Conservation (phyloP, 192 early-diverging fungal species). For the Umbelopsis ramanniana region DNA sequence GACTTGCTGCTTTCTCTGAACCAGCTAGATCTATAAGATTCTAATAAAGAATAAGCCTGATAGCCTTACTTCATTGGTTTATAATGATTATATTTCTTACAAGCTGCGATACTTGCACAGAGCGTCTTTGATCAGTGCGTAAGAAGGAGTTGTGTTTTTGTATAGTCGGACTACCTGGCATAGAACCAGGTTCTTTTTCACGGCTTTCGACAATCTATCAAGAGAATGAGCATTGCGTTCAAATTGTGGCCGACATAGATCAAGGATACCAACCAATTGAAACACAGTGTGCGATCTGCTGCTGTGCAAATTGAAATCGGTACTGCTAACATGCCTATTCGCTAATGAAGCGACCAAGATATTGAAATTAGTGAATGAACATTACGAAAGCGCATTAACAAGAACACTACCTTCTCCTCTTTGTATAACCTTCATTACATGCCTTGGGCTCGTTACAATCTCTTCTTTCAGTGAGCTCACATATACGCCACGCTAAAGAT, state of each 20-base stretch:
- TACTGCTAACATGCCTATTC: constrained; percentile 87
- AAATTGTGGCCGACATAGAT: neutral
- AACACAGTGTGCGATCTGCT: constrained; percentile 97
- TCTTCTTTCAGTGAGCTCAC: constrained; percentile 75
- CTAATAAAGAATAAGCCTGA: constrained; percentile 21
- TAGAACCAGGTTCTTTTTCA: constrained; percentile 50
- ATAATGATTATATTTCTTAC: constrained; percentile 8
- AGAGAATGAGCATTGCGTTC: constrained; percentile 1
- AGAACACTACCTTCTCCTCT: constrained; percentile 66
- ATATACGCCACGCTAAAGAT: constrained; percentile 67
- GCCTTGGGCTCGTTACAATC: constrained; percentile 68
- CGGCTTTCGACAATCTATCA: constrained; percentile 77
- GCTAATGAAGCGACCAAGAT: constrained; percentile 30
- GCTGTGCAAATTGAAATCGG: constrained; percentile 91
- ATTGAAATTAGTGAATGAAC: neutral
- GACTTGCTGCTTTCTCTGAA: constrained; percentile 88
- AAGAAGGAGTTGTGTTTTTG: constrained; percentile 35
- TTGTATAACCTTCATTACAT: constrained; percentile 78
- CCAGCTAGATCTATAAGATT: constrained; percentile 98
- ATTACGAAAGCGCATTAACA: neutral
- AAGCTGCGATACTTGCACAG: constrained; percentile 47
- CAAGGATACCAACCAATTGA: constrained; percentile 67
- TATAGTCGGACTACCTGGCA: constrained; percentile 32
- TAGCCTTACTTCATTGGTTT: neutral
- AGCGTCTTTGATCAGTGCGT: constrained; percentile 13